Evolutionary conservation across 768 basidiomycete species (phyloP).

Genomic region (Sporobolomyces phaffii): DNA sequence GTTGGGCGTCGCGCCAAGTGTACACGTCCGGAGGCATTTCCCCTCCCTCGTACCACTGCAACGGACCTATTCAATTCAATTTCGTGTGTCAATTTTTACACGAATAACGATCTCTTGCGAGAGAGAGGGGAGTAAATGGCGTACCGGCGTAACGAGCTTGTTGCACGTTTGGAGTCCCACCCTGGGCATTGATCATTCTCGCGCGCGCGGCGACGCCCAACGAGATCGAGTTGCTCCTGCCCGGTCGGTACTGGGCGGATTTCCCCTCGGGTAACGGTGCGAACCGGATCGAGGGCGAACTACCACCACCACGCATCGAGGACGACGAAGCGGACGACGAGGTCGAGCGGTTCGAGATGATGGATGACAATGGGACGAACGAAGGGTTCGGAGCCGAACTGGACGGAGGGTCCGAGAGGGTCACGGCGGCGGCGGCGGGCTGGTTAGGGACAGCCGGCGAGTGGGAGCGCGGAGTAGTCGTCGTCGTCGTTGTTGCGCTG

Average conservation of each 20-base stretch:
- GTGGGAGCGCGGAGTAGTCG: not conserved
- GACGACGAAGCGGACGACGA: not conserved
- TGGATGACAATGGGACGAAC: constrained; percentile 1
- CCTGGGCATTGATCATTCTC: constrained; percentile 26
- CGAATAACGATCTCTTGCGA: no score
- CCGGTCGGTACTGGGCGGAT: not conserved
- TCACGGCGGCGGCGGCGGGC: not conserved
- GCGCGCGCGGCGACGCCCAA: constrained; percentile 34
- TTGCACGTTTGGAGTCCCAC: constrained; percentile 2
- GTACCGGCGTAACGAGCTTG: constrained; percentile 29
- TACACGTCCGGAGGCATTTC: constrained; percentile 28
- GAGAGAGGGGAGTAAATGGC: not conserved
- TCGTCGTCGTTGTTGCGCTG: not conserved
- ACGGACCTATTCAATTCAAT: constrained; percentile 8
- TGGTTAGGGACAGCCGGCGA: not conserved
- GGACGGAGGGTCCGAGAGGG: not conserved
- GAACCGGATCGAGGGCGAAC: constrained; percentile 13
- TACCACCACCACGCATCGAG: not conserved
- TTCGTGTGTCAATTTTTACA: no score
- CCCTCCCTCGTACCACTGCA: constrained; percentile 35
- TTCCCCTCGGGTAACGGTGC: constrained; percentile 28
- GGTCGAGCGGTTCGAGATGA: not conserved
- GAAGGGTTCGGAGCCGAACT: not conserved
- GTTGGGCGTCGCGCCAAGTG: constrained; percentile 21
- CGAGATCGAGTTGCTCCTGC: constrained; percentile 32